These are phyloP conservation scores for Penicillium sumatraense DNA, from an alignment of 2,329 filamentous ascomycete genomes.

Conservation along the genomic window DNA sequence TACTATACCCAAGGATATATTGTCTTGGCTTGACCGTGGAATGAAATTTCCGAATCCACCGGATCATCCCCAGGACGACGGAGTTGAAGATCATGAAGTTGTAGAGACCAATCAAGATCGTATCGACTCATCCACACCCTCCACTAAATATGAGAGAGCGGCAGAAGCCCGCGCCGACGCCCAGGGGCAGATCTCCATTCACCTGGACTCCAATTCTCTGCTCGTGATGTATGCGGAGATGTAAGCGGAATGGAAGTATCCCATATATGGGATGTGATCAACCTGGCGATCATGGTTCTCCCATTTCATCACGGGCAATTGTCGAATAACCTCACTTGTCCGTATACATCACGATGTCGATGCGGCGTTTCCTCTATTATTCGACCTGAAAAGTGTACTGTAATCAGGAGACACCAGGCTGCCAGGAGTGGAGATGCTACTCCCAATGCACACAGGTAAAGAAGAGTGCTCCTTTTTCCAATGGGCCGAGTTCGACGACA, in stretches of 20 bases:
- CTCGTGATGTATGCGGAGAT: conserved; percentile 97
- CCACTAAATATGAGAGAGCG: conserved; percentile 27
- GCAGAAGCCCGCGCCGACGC: conserved; percentile 56
- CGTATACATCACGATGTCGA: conserved; percentile 77
- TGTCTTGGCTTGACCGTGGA: conserved; percentile 88
- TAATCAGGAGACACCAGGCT: conserved; percentile 74
- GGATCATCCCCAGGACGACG: conserved; percentile 65
- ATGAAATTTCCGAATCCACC: conserved; percentile 88
- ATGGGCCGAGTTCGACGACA: conserved; percentile 85
- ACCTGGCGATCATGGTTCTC: conserved; percentile 75
- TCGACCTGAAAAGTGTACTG: conserved; percentile 77
- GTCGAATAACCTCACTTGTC: conserved; percentile 94
- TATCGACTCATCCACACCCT: conserved; percentile 25
- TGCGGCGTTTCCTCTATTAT: conserved; percentile 73
- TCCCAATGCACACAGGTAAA: conserved; percentile 54
- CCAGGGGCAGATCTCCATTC: conserved; percentile 87
- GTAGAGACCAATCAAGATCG: conserved; percentile 23
- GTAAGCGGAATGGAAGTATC: conserved; percentile 99
- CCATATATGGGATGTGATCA: too few species aligned
- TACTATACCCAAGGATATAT: conserved; percentile 85
- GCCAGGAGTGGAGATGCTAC: conserved; percentile 95
- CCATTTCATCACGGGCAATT: conserved; percentile 79
- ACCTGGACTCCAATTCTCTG: conserved; percentile 91
- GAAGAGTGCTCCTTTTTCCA: conserved; percentile 76
- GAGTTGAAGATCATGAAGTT: conserved; percentile 52